phyloP scores from a whole-genome alignment of 768 basidiomycete genomes.

The Guyanaporus albipodus region DNA sequence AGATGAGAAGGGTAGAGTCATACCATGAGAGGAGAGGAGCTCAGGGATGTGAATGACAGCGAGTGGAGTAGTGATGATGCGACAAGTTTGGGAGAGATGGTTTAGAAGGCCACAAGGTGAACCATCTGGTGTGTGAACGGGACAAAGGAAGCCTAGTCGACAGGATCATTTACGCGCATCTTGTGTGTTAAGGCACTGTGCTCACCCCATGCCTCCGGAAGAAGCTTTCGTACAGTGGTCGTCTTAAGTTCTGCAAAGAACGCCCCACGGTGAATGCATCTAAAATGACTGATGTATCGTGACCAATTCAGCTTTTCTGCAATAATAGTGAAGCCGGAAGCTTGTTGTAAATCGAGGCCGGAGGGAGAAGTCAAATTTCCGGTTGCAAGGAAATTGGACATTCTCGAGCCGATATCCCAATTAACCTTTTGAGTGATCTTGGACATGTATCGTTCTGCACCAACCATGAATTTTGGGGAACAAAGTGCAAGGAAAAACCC shows the following conservation, averaged over 20 bases:
- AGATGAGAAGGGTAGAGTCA: constrained; percentile 85
- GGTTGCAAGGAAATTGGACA: constrained; percentile 95
- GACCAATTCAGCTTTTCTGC: constrained; percentile 99
- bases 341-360: constrained; percentile 95
- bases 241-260: constrained; percentile 99
- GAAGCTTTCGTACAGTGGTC: constrained; percentile 91
- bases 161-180: constrained; percentile 7
- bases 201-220: constrained; percentile 97
- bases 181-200: neutral
- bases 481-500: constrained; percentile 28
- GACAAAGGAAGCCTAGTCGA: constrained; percentile 84
- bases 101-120: constrained; percentile 97
- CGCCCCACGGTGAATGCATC: constrained; percentile 97
- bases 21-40: constrained; percentile 83
- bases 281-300: constrained; percentile 96
- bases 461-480: constrained; percentile 2
- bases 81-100: constrained; percentile 91
- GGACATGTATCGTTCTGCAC: constrained; percentile 72
- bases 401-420: constrained; percentile 86
- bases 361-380: constrained; percentile 94
- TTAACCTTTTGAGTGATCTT: constrained; percentile 75
- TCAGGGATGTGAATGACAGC: constrained; percentile 74
- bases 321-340: constrained; percentile 97
- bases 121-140: constrained; percentile 98
- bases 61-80: constrained; percentile 78